Base-by-base conservation (phyloP, 1,139 yeast genomes). In the Kodamaea sp. region DNA sequence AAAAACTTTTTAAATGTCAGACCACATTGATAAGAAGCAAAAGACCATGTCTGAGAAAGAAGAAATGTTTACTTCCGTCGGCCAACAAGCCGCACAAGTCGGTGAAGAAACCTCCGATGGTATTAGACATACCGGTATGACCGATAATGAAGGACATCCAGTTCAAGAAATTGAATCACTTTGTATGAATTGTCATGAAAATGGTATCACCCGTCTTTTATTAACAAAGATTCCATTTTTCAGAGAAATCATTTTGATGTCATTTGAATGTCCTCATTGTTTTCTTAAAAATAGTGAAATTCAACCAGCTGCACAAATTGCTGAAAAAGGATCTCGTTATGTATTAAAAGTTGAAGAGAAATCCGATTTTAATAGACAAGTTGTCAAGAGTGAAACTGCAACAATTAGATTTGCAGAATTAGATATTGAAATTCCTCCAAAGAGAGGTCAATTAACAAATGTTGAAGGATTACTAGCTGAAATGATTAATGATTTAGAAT, bases 251-350 rank as follows among this genome's bases (percentile, higher is more conserved):
- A 87, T 94, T 42, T 63, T 94, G 46, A 92, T 92, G 96, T 90
- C 97, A 2, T 94, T 94, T 62, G 86, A 81, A 49, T 94, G 99
- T 65, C 92, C 95, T 31, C 96, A 90, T 62, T 94, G 99, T 70
- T 86, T 88, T 1, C 79, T 88, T 57, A 85, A 84, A 61, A 92
- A 89, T 69, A 79, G 89, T 35, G 98, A 94, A 64, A 79, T 94
- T 50, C 98, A 94, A 67, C 85, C 97, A 15, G 99, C 98, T 8
- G 84, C 95, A 6, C 78, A 77, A 44, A 84, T 86, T 42, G 94
- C 90, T 49, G 94, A 85, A 55, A 87, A 87, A 64, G 99, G 97
- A 25, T 65, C 84, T 26, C 78, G 81, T 55, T 87, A 86, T 60
- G 70, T 77, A 23, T 68, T 90, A 42, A 81, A 81, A 56, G 65